Evolutionary conservation across 495 filamentous ascomycete species (phyloP).

Genomic region (Neurospora pannonica): DNA sequence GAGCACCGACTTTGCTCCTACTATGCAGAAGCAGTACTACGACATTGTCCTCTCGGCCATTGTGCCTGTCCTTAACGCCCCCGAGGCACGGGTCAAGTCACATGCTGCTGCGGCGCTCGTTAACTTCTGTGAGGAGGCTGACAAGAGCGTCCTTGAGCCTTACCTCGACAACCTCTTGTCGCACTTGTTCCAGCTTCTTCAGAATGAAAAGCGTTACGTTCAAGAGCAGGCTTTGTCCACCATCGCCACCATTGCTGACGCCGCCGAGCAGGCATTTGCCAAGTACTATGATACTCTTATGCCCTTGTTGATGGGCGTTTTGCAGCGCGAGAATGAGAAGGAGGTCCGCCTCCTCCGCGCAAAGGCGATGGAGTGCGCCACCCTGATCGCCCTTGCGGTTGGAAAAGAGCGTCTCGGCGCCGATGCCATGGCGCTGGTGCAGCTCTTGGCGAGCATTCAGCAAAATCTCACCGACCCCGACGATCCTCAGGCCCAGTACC

Average conservation of each 20-base stretch:
- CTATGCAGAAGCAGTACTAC: constrained; percentile 96
- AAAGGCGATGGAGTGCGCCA: constrained; percentile 99
- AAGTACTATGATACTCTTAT: constrained; percentile 93
- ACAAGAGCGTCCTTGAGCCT: constrained; percentile 83
- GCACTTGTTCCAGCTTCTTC: constrained; percentile 73
- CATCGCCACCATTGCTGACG: constrained; percentile 97
- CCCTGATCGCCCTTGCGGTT: constrained; percentile 90
- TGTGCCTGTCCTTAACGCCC: constrained; percentile 81
- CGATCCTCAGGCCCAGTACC: constrained; percentile 92
- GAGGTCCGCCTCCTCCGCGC: constrained; percentile 85
- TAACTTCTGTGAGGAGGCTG: constrained; percentile 98
- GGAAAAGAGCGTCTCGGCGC: constrained; percentile 83
- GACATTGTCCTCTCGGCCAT: constrained; percentile 76
- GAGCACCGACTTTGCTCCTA: constrained; percentile 98
- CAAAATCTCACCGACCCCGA: constrained; percentile 80
- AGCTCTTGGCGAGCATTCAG: constrained; percentile 80
- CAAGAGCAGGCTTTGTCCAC: constrained; percentile 98
- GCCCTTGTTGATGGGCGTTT: constrained; percentile 84
- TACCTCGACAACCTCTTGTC: constrained; percentile 83
- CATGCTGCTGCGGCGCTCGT: constrained; percentile 95
- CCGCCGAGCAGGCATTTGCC: constrained; percentile 89
- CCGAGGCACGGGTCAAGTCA: constrained; percentile 89
- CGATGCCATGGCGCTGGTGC: constrained; percentile 78
- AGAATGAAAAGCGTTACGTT: constrained; percentile 86
- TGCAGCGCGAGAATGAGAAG: constrained; percentile 81